Evolutionary conservation across 73 alveolate genomes (phyloP).

Genomic region (Uronychia binucleata): DNA sequence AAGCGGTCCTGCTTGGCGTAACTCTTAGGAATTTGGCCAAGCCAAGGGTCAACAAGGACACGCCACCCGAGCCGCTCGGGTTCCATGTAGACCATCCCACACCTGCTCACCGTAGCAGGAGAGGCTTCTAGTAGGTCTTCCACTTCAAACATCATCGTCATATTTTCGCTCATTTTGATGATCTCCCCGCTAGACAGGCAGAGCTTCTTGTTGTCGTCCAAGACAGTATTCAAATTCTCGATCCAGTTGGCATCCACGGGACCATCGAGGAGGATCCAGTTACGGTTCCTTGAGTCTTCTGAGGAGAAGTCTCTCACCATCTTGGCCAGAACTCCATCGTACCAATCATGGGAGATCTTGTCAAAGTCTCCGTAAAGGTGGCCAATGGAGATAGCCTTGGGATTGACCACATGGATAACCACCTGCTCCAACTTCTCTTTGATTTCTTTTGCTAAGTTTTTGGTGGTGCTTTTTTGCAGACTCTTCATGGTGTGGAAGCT

Average conservation of each 20-base stretch:
- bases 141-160: slow-evolving; percentile 72
- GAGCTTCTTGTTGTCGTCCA: slow-evolving; percentile 37
- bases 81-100: slow-evolving; percentile 87
- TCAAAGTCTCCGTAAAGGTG: slow-evolving; percentile 52
- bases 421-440: slow-evolving; percentile 49
- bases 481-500: slow-evolving; percentile 20
- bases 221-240: slow-evolving; percentile 55
- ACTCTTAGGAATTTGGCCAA: slow-evolving; percentile 64
- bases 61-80: slow-evolving; percentile 84
- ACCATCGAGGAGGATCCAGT: slow-evolving; percentile 30
- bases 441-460: slow-evolving; percentile 80
- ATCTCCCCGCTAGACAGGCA: slow-evolving; percentile 72
- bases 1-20: neutral
- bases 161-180: slow-evolving; percentile 44
- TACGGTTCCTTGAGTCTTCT: slow-evolving; percentile 27
- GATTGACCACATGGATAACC: slow-evolving; percentile 30
- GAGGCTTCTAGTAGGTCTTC: slow-evolving; percentile 69
- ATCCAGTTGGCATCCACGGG: slow-evolving; percentile 75
- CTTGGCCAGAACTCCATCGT: slow-evolving; percentile 68
- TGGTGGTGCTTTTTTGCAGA: slow-evolving; percentile 76
- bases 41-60: slow-evolving; percentile 77
- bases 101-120: slow-evolving; percentile 81
- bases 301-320: slow-evolving; percentile 88
- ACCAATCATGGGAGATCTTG: neutral
- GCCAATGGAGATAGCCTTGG: slow-evolving; percentile 54